A percentile compares a stretch with the other conserved stretches of the same genome.
Evolutionary conservation across 176 grass and related monocot genomes (phyloP).

Genomic region (Eleusine coracana): DNA sequence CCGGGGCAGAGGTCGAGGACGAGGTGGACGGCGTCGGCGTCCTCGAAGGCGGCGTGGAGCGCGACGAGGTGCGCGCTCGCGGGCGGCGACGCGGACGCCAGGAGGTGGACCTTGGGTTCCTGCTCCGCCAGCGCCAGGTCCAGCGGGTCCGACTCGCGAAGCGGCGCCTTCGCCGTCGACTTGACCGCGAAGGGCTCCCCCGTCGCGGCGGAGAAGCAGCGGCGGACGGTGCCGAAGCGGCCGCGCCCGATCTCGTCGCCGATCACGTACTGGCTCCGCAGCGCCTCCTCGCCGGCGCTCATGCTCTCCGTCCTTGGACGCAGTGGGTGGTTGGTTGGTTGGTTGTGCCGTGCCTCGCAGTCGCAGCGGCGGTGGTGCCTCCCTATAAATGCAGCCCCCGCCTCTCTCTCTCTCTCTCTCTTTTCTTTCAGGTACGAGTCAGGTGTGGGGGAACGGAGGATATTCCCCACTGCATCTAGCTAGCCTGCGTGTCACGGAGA

Average conservation of each 20-base stretch:
- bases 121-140: slow-evolving; percentile 70
- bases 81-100: slow-evolving; percentile 26
- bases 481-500: background rate
- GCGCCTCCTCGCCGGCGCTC: slow-evolving; percentile 37
- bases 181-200: slow-evolving; percentile 62
- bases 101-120: slow-evolving; percentile 70
- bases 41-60: slow-evolving; percentile 67
- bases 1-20: slow-evolving; percentile 68
- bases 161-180: slow-evolving; percentile 60
- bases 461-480: background rate
- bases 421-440: background rate
- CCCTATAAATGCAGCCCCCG: slow-evolving; percentile 22
- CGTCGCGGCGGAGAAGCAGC: slow-evolving; percentile 58
- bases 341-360: background rate
- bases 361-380: too few species aligned
- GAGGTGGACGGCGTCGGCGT: slow-evolving; percentile 61
- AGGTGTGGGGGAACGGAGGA: background rate
- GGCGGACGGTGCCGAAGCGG: slow-evolving; percentile 64
- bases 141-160: slow-evolving; percentile 52
- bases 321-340: background rate
- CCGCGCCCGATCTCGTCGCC: slow-evolving; percentile 76
- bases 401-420: too few species aligned
- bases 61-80: slow-evolving; percentile 46
- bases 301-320: background rate
- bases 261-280: slow-evolving; percentile 58